Evolutionary conservation across 2,329 filamentous ascomycete genomes (phyloP).

Genomic region (Laburnicola sp.): DNA sequence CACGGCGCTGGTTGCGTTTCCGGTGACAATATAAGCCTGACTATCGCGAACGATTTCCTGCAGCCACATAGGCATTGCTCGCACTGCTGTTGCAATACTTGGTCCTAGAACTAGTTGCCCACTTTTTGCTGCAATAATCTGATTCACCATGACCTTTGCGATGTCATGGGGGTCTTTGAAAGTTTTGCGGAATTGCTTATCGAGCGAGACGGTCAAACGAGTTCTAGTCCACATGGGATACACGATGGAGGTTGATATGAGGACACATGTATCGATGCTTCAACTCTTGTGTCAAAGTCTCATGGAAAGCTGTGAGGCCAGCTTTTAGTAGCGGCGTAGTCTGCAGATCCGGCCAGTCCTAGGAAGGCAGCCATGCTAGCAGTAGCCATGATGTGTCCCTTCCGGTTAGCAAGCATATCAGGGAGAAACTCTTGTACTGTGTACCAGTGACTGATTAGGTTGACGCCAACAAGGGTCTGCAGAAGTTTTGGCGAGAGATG

Average conservation of each 20-base stretch:
- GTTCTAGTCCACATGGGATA: conserved; percentile 50
- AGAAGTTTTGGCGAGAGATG: conserved; percentile 33
- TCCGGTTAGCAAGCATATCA: conserved; percentile 42
- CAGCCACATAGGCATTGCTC: conserved; percentile 39
- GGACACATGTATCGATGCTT: conserved; percentile 49
- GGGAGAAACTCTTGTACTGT: conserved; percentile 44
- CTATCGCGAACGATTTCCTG: conserved; percentile 39
- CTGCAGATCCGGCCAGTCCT: conserved; percentile 36
- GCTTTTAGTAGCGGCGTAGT: conserved; percentile 43
- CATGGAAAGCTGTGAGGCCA: conserved; percentile 39
- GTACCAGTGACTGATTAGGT: conserved; percentile 43
- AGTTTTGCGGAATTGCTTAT: conserved; percentile 29
- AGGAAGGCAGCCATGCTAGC: conserved; percentile 42
- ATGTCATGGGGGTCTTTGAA: conserved; percentile 48
- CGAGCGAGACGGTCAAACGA: conserved; percentile 40
- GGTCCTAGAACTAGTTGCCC: conserved; percentile 48
- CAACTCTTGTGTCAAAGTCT: conserved; percentile 46
- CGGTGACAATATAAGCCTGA: conserved; percentile 33
- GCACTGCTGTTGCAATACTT: conserved; percentile 24
- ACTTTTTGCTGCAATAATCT: conserved; percentile 47
- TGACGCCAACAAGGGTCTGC: conserved; percentile 38
- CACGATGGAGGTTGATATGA: conserved; percentile 49
- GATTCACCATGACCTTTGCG: conserved; percentile 49
- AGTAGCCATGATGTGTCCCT: conserved; percentile 43
- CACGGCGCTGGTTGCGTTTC: conserved; percentile 30